Conservation (phyloP, 805 yeast species). For the Dipodascopsis tothii region DNA sequence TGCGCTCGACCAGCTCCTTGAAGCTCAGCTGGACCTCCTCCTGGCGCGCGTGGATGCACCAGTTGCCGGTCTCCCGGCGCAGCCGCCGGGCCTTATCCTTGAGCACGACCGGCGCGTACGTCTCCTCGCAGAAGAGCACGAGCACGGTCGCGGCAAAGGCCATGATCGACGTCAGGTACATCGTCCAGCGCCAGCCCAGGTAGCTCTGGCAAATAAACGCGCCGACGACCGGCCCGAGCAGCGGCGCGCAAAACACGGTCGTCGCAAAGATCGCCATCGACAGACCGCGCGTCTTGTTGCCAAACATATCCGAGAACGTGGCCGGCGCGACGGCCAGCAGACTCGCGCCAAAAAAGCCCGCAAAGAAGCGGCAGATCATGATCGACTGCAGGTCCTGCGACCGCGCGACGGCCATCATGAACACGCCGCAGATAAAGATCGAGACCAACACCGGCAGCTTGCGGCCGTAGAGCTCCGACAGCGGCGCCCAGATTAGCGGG, state of each 20-base stretch:
- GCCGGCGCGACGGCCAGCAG: conserved; percentile 66
- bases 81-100: conserved; percentile 29
- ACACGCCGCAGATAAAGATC: conserved; percentile 46
- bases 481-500: conserved; percentile 81
- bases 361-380: conserved; percentile 51
- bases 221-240: conserved; percentile 37
- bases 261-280: conserved; percentile 25
- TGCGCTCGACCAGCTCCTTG: conserved; percentile 40
- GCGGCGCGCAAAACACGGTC: conserved; percentile 9
- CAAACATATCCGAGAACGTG: conserved; percentile 52
- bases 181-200: conserved; percentile 54
- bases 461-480: conserved; percentile 70
- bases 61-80: conserved; percentile 48
- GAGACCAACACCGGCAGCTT: conserved; percentile 50
- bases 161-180: conserved; percentile 24
- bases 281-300: conserved; percentile 42
- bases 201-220: conserved; percentile 43
- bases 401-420: conserved; percentile 65
- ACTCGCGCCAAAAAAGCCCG: conserved; percentile 59
- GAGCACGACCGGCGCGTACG: conserved; percentile 67
- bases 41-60: conserved; percentile 36
- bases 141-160: conserved; percentile 26
- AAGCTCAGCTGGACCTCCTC: conserved; percentile 42
- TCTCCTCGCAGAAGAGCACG: conserved; percentile 35
- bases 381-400: conserved; percentile 59